Evolutionary conservation across 2,329 filamentous ascomycete species (phyloP), one percentile per base, ranked within the genome.

Genomic region (Cladophialophora bantiana): DNA sequence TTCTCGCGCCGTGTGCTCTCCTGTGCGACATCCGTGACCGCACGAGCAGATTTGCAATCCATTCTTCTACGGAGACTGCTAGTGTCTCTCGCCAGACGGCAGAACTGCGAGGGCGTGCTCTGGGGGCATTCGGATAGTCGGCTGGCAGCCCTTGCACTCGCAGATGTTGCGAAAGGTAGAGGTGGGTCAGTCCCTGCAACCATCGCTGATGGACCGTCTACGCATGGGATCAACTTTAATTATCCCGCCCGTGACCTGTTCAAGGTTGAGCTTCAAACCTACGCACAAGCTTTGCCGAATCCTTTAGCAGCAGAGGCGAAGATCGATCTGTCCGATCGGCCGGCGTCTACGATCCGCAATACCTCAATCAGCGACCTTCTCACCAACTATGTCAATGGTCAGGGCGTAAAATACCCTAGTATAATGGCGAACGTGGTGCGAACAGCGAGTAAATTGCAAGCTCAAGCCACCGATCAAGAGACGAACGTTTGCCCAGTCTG

Each of bases 401-500:
- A 97, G 15, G 94, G 97, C 76, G 87, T 88, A 71, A 90, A 90
- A 66, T 97, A 96, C 75, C 92, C 94, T 2, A 92, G 91, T 63
- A 93, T 98, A 64, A 94, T 99, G 71, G 90, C 94, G 36, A 99
- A 99, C 76, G 95, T 99, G 9, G 94, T 97, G 4, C 88, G 93
- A 69, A 99, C 94, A 38, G 90, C 91, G n/a, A 89, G 88, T 59
- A 97, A 96, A 79, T 83, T 98, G 48, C 83, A 88, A 54, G 71
- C 69, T 1, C 73, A 73, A 56, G 36, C 62, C 13, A 18, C 59
- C 7, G 38, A 34, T 9, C 57, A 56, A 3, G 52, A 96, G 93
- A 74, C 83, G 85, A 38, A 77, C 94, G 7, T 96, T 93, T 77
- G 86, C 86, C 58, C 86, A 90, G 78, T 86, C 84, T 68, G 65